phyloP scores from a whole-genome alignment of 768 basidiomycete genomes.

The Termitomyces bulborhizus region DNA sequence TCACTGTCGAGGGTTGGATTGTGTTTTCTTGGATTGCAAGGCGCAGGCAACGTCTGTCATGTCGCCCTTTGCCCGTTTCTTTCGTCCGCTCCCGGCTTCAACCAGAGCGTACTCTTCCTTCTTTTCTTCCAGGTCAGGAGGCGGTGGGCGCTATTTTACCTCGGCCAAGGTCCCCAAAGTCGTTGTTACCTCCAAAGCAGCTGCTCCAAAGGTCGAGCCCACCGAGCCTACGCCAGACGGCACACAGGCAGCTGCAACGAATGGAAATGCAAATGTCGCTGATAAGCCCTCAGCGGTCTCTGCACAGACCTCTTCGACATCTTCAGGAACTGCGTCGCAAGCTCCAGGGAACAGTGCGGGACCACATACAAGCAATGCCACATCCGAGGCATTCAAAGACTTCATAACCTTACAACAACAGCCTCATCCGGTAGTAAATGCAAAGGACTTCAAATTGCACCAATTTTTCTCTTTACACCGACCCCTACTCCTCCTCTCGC shows the following conservation, averaged over 20 bases:
- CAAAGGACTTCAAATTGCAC: slow-evolving; percentile 73
- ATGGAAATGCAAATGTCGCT: slow-evolving; percentile 3
- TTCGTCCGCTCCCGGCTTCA: slow-evolving; percentile 39
- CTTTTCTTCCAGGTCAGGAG: slow-evolving; percentile 71
- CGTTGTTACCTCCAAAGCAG: slow-evolving; percentile 25
- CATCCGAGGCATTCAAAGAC: neutral
- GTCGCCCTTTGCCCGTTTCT: slow-evolving; percentile 46
- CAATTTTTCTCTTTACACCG: slow-evolving; percentile 83
- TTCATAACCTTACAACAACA: slow-evolving; percentile 9
- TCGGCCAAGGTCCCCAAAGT: slow-evolving; percentile 62
- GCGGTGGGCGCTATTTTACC: slow-evolving; percentile 66
- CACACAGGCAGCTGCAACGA: slow-evolving; percentile 10
- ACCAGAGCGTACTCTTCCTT: slow-evolving; percentile 69
- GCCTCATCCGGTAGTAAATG: slow-evolving; percentile 50
- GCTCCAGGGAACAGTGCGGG: slow-evolving; percentile 2
- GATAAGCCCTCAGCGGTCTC: slow-evolving; percentile 6
- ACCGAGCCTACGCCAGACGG: slow-evolving; percentile 15
- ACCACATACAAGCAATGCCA: neutral
- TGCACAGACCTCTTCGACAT: neutral
- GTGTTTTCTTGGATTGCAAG: neutral
- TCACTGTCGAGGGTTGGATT: neutral
- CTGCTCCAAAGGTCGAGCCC: slow-evolving; percentile 23
- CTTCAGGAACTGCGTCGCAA: slow-evolving; percentile 11
- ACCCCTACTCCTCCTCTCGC: slow-evolving; percentile 64
- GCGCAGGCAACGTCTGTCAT: slow-evolving; percentile 23